A percentile compares a stretch with the other conserved stretches of the same genome.
Evolutionary conservation across 768 basidiomycete species (phyloP).

Genomic region (Pisolithus microcarpus): DNA sequence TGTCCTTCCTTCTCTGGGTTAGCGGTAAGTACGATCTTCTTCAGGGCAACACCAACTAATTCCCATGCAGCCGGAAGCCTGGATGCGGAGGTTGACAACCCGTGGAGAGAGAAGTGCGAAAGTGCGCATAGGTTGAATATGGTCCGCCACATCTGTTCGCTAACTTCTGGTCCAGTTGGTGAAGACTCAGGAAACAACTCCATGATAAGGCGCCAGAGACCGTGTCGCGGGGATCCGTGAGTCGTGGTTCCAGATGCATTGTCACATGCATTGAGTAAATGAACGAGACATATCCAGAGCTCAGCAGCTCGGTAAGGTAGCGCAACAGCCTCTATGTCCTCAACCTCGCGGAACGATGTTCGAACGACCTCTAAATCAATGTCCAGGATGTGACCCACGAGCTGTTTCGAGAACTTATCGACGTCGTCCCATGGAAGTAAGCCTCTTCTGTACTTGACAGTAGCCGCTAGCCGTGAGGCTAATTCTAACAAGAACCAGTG

Average conservation of each 20-base stretch:
- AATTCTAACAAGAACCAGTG: slow-evolving; percentile 64
- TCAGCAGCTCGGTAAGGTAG: slow-evolving; percentile 45
- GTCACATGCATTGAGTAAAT: slow-evolving; percentile 36
- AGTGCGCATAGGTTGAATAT: slow-evolving; percentile 65
- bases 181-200: slow-evolving; percentile 25
- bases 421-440: slow-evolving; percentile 18
- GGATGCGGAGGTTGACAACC: slow-evolving; percentile 33
- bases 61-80: slow-evolving; percentile 60
- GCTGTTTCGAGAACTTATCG: slow-evolving; percentile 26
- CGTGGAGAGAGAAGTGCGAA: slow-evolving; percentile 68
- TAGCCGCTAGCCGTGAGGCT: slow-evolving; percentile 31
- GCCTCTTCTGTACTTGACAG: slow-evolving; percentile 22
- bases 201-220: slow-evolving; percentile 42
- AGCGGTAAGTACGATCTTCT: slow-evolving; percentile 49
- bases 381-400: slow-evolving; percentile 47
- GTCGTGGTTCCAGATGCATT: slow-evolving; percentile 7
- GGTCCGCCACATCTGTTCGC: slow-evolving; percentile 67
- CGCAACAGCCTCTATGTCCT: slow-evolving; percentile 27
- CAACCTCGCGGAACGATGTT: slow-evolving; percentile 12
- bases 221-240: slow-evolving; percentile 20
- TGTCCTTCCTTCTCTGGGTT: slow-evolving; percentile 37
- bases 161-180: slow-evolving; percentile 35
- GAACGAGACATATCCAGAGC: slow-evolving; percentile 69
- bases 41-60: slow-evolving; percentile 49
- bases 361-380: slow-evolving; percentile 39